Evolutionary conservation across 768 basidiomycete species (phyloP).

Genomic region (Boletellus ananas): DNA sequence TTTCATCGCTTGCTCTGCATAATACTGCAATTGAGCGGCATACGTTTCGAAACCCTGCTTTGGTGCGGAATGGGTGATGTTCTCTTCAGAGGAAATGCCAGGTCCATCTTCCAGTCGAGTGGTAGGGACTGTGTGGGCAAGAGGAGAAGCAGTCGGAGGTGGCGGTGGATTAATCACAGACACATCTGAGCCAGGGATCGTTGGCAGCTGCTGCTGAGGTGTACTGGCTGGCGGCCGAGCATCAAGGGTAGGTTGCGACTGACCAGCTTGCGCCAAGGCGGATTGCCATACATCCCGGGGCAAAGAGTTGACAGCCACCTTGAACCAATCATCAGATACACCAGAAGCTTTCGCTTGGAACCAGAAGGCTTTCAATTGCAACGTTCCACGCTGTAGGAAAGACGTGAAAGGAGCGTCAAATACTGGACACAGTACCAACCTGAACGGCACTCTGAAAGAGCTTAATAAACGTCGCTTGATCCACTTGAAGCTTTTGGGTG

Average conservation of each 20-base stretch:
- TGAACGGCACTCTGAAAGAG: conserved; percentile 19
- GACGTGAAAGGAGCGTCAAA: conserved; percentile 3
- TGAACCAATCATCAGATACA: conserved; percentile 20
- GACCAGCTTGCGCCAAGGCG: conserved; percentile 2
- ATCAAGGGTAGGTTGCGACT: neutral
- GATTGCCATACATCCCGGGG: conserved; percentile 14
- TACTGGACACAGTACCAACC: conserved; percentile 13
- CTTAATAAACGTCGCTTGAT: conserved; percentile 18
- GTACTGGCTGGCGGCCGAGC: neutral
- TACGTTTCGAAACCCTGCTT: conserved; percentile 4
- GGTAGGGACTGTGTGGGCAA: neutral
- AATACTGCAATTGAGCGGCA: conserved; percentile 17
- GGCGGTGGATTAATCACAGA: neutral
- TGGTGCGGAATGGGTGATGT: neutral
- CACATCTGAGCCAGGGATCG: neutral
- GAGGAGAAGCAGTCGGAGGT: neutral
- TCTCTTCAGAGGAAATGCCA: neutral
- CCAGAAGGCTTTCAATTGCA: conserved; percentile 11
- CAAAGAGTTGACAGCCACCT: conserved; percentile 13
- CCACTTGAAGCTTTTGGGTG: neutral
- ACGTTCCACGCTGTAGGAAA: conserved; percentile 14
- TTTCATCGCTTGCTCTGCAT: conserved; percentile 17
- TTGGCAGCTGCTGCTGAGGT: neutral
- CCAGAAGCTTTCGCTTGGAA: conserved; percentile 13
- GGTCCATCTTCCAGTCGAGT: neutral